Conservation (phyloP, 1,284 basidiomycete genomes). For the Singerocomus rubriflavus region DNA sequence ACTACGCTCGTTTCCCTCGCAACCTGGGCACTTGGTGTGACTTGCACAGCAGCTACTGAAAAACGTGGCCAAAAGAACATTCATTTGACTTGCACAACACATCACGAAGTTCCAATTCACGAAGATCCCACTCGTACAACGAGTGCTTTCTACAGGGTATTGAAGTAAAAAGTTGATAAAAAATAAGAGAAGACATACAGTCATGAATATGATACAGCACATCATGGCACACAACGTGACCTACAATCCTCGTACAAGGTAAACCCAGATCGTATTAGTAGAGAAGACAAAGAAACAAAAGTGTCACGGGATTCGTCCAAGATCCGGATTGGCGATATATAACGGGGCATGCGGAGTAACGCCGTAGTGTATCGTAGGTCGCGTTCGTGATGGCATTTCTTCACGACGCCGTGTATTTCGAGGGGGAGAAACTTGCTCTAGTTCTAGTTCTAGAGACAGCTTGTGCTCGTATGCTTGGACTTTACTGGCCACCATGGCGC, state of each 20-base stretch:
- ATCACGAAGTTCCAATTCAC: background rate
- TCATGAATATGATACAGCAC: constrained; percentile 6
- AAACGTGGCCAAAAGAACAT: background rate
- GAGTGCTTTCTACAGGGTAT: constrained; percentile 9
- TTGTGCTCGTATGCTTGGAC: constrained; percentile 42
- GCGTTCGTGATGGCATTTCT: constrained; percentile 29
- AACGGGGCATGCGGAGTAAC: constrained; percentile 44
- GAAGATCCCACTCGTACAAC: background rate
- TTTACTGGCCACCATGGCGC: constrained; percentile 33
- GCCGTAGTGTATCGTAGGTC: constrained; percentile 40
- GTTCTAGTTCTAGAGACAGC: constrained; percentile 32
- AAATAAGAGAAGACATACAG: constrained; percentile 4
- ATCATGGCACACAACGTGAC: constrained; percentile 6
- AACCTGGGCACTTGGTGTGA: background rate
- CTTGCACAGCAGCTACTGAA: background rate
- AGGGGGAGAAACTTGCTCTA: constrained; percentile 11
- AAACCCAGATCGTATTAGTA: constrained; percentile 1
- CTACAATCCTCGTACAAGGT: constrained; percentile 1
- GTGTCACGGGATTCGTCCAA: constrained; percentile 15
- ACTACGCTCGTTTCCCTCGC: background rate
- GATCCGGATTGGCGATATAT: constrained; percentile 52
- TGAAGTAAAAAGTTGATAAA: constrained; percentile 1
- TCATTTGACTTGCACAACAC: background rate
- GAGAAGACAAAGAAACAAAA: background rate
- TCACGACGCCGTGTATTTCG: constrained; percentile 33